Conservation (phyloP, 805 yeast species). For the Metschnikowia gelsemii region DNA sequence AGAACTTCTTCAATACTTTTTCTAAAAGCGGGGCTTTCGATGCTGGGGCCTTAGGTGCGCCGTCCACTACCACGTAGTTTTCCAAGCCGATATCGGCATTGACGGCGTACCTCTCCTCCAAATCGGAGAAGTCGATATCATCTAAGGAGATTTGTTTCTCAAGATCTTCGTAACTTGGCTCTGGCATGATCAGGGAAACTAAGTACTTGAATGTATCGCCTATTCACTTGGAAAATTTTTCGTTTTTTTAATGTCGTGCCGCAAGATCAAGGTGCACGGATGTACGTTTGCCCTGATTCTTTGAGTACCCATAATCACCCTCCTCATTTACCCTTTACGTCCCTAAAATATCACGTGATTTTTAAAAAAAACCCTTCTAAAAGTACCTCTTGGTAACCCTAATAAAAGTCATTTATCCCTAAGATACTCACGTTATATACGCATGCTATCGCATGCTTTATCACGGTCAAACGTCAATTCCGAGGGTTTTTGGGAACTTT, state of each 20-base stretch:
- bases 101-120: slow-evolving; percentile 72
- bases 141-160: slow-evolving; percentile 41
- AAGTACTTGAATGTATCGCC: slow-evolving; percentile 2
- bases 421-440: no score
- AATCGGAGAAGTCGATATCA: slow-evolving; percentile 77
- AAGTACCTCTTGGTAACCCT: no score
- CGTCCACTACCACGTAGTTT: slow-evolving; percentile 82
- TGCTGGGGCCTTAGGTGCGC: slow-evolving; percentile 94
- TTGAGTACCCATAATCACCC: no score
- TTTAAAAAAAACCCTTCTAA: no score
- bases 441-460: no score
- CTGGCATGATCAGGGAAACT: slow-evolving; percentile 14
- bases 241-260: slow-evolving; percentile 14
- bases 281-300: no score
- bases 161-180: slow-evolving; percentile 29
- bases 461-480: no score
- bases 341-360: no score
- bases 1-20: slow-evolving; percentile 81
- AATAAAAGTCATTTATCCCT: no score
- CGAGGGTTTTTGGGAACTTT: no score
- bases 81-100: slow-evolving; percentile 61
- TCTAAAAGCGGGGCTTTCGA: slow-evolving; percentile 78
- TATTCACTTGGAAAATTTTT: slow-evolving; percentile 10
- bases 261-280: slow-evolving; percentile 13
- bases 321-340: no score